Evolutionary conservation across 805 yeast genomes (phyloP).

Genomic region (Schwanniomyces vanrijiae): DNA sequence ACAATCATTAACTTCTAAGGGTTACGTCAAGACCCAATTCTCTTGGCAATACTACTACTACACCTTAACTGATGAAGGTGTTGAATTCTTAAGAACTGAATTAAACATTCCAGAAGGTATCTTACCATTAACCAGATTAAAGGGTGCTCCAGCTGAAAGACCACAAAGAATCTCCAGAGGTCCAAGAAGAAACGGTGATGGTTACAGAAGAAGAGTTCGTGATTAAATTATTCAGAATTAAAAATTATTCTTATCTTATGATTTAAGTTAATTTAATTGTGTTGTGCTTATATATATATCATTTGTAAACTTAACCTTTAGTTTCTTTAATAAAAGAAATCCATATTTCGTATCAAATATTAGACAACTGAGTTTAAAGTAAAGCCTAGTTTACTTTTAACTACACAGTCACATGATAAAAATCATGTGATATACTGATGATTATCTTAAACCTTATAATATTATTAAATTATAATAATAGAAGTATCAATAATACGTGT

Average conservation of each 20-base stretch:
- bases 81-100: conserved; percentile 96
- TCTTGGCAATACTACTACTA: conserved; percentile 99
- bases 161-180: conserved; percentile 45
- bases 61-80: conserved; percentile 99
- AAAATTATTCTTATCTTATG: conserved; percentile 1
- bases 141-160: conserved; percentile 86
- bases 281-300: conserved; percentile 8
- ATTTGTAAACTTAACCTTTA: conserved; percentile 6
- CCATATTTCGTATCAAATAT: conserved; percentile 4
- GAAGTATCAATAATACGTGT: not conserved
- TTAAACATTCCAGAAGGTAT: conserved; percentile 98
- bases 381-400: not conserved
- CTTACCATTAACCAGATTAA: conserved; percentile 97
- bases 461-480: not conserved
- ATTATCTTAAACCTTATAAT: not conserved
- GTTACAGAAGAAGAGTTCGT: conserved; percentile 65
- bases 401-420: not conserved
- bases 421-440: not conserved
- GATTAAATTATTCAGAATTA: conserved; percentile 30
- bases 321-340: conserved; percentile 5
- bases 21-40: conserved; percentile 99
- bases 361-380: not conserved
- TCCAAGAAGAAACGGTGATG: conserved; percentile 32
- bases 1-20: conserved; percentile 98
- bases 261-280: conserved; percentile 7